Conservation (phyloP, 768 basidiomycete genomes). For the Suillus placidus region DNA sequence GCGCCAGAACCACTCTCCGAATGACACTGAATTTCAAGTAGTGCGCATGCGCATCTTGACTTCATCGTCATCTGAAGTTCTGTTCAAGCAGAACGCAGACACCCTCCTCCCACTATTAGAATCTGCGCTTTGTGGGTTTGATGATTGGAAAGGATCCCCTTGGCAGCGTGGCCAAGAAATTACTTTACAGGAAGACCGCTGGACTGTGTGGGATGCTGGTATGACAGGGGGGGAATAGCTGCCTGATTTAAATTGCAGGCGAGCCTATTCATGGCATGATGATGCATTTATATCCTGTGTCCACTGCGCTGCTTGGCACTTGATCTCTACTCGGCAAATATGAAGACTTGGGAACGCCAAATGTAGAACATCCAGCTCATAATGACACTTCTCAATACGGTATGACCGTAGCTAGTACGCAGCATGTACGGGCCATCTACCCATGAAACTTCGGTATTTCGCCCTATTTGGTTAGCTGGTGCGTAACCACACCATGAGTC, state of each 20-base stretch:
- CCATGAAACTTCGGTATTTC: neutral
- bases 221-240: neutral
- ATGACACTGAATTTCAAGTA: neutral
- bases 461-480: neutral
- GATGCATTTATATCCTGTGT: neutral
- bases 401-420: neutral
- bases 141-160: neutral
- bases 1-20: slow-evolving; percentile 2
- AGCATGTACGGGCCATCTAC: neutral
- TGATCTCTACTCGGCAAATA: neutral
- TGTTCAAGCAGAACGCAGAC: slow-evolving; percentile 3
- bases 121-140: neutral
- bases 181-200: neutral
- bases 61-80: neutral
- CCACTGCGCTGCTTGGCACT: neutral
- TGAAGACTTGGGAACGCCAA: neutral
- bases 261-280: neutral
- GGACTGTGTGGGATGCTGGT: slow-evolving; percentile 25
- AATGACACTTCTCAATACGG: neutral
- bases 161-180: slow-evolving; percentile 3
- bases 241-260: neutral
- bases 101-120: neutral
- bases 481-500: neutral
- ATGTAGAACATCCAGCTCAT: neutral
- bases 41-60: slow-evolving; percentile 2